A percentile compares a stretch with the other conserved stretches of the same genome.
These are phyloP conservation scores for Aquilaria yunnanensis DNA, from an alignment of 345 rosid species.

Conservation along the genomic window DNA sequence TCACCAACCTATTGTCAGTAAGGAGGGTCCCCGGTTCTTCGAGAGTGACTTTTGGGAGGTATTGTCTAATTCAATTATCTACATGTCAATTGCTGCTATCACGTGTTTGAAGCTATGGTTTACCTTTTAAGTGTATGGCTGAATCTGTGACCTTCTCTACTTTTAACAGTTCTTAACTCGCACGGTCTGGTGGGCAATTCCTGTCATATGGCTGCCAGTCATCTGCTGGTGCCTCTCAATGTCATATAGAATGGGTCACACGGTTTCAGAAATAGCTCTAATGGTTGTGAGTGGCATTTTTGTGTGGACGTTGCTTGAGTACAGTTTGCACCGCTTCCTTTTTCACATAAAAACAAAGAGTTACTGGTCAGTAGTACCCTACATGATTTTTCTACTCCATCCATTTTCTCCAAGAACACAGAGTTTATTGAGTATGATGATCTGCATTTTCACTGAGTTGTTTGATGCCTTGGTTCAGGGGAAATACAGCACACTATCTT, in stretches of 20 bases:
- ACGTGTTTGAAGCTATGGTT: not conserved
- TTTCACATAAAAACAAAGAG: conserved; percentile 85
- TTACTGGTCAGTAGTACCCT: conserved; percentile 62
- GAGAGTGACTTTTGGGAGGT: conserved; percentile 93
- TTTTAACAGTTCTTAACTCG: conserved; percentile 72
- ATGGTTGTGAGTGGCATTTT: conserved; percentile 62
- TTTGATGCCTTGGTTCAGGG: conserved; percentile 31
- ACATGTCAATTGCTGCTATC: not conserved
- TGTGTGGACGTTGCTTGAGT: conserved; percentile 85
- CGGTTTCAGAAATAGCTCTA: conserved; percentile 41
- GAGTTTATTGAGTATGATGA: not conserved
- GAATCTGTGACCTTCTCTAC: conserved; percentile 5
- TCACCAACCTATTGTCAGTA: conserved; percentile 90
- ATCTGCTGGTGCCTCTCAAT: conserved; percentile 52
- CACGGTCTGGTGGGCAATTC: conserved; percentile 98
- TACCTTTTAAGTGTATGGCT: not conserved
- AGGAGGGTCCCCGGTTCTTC: conserved; percentile 94
- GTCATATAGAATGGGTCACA: conserved; percentile 61
- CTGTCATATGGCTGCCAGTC: conserved; percentile 87
- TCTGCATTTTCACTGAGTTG: conserved; percentile 3
- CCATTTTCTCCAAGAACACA: not conserved
- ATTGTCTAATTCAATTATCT: not conserved
- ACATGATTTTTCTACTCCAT: not conserved
- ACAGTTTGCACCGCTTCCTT: conserved; percentile 88
- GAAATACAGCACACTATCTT: conserved; percentile 74